Percentiles rank a stretch among this genome's conserved stretches.
These are phyloP conservation scores for Xenosphaeropsis pyriputrescens DNA, from an alignment of 2,329 filamentous ascomycete genomes.

Conservation along the genomic window DNA sequence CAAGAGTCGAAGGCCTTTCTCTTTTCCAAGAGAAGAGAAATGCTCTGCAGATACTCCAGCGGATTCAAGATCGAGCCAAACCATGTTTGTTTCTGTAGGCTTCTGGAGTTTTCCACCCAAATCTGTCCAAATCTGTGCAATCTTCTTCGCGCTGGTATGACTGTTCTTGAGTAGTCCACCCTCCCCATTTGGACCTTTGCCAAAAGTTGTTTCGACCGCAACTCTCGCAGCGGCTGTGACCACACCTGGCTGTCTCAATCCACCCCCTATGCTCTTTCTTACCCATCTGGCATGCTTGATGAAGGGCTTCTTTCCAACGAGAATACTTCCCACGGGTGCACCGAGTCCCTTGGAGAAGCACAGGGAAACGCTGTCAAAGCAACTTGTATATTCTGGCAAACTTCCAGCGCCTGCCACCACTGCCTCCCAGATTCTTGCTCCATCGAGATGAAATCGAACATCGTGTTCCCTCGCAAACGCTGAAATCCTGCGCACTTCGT, in stretches of 20 bases:
- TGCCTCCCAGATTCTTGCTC: constrained; percentile 71
- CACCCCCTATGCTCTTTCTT: constrained; percentile 69
- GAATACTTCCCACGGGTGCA: constrained; percentile 64
- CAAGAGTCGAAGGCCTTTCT: constrained; percentile 39
- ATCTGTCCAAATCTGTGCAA: constrained; percentile 44
- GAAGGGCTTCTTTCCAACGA: constrained; percentile 43
- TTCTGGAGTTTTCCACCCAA: constrained; percentile 44
- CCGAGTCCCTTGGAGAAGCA: constrained; percentile 77
- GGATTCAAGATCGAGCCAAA: constrained; percentile 51
- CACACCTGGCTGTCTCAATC: constrained; percentile 62
- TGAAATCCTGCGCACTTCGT: constrained; percentile 54
- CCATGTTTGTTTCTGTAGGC: constrained; percentile 60
- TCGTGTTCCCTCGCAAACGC: constrained; percentile 49
- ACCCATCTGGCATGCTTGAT: constrained; percentile 57
- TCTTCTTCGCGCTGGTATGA: constrained; percentile 45
- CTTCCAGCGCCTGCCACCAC: constrained; percentile 54
- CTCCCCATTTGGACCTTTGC: constrained; percentile 36
- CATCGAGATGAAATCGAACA: constrained; percentile 64
- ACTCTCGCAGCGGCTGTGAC: constrained; percentile 62
- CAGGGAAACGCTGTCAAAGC: constrained; percentile 62
- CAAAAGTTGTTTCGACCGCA: constrained; percentile 68
- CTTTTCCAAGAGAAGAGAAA: constrained; percentile 36
- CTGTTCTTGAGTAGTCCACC: constrained; percentile 44
- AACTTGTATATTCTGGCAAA: constrained; percentile 48
- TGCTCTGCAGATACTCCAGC: constrained; percentile 34